Base-by-base conservation (phyloP, 257 asterid species). In the Asclepias syriaca region DNA sequence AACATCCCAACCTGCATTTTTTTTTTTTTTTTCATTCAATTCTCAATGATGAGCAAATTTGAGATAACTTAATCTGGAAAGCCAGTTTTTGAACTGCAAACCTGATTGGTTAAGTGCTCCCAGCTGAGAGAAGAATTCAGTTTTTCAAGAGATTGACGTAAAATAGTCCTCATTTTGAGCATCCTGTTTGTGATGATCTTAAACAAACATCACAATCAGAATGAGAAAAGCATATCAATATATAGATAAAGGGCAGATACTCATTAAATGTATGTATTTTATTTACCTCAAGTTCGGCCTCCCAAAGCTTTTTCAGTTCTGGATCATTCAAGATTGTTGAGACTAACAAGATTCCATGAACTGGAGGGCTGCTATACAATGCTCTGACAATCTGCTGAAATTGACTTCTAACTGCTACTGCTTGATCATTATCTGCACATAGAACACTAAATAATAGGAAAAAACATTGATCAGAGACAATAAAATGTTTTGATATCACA, bases 81-180 rank as follows among this genome's bases (percentile, higher is more conserved):
- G 13, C 1, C 11, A 64, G 50, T 64, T 3, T 37, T 64, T 37
- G 7, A 64, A 64, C 50, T 37, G 50, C 68, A 64, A 37, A 93
- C 99, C 99, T 94, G 98, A 49, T 90, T 95, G 77, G 99, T 95
- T 79, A 95, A 76, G 82, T 95, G 99, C 82, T 90, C 97, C 98
- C 99, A 95, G n/a, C 94, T 77, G 64, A 84, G 85, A 71, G 95
- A 87, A 1, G 98, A 95, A 7, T 97, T 97, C 85, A 90, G 74
- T 55, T 87, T 86, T 67, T 95, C 98, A 48, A 95, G 97, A 78
- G 84, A 90, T 68, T 87, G 94, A 66, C 87, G 75, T 59, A 92
- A 84, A 70, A 91, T 82, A 66, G 86, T 82, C 81, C 98, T 86
- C 95, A 88, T 87, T 58, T 96, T 96, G 24, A 92, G 92, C 78